Conservation (phyloP, 2,329 filamentous ascomycete genomes). For the Claviceps purpurea region DNA sequence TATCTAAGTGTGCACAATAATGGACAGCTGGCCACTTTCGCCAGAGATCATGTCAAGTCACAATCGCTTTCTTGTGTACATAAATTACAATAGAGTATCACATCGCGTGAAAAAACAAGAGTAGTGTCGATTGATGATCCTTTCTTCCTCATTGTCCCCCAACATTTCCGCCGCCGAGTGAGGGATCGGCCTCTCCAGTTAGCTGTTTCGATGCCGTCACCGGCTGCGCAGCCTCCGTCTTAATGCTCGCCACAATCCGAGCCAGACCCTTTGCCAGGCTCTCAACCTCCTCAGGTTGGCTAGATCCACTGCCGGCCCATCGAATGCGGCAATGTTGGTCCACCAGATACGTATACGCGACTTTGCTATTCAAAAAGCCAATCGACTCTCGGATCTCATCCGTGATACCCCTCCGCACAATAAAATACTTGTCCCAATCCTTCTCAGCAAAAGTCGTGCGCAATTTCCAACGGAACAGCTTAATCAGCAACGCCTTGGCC, state of each 20-base stretch:
- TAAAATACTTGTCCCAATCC: constrained; percentile 48
- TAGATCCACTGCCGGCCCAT: constrained; percentile 76
- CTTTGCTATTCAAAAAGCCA: constrained; percentile 72
- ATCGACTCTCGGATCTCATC: constrained; percentile 50
- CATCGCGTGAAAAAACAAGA: too few species aligned
- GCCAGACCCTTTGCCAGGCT: constrained; percentile 51
- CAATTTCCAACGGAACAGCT: constrained; percentile 41
- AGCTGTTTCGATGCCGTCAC: constrained; percentile 21
- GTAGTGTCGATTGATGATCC: too few species aligned
- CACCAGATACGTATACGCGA: constrained; percentile 86
- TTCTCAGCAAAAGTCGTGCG: constrained; percentile 33
- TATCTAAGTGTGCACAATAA: constrained; percentile 16
- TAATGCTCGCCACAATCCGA: constrained; percentile 47
- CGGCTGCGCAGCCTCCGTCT: constrained; percentile 21
- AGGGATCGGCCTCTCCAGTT: constrained; percentile 12
- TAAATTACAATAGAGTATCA: constrained; percentile 8
- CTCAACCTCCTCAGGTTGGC: constrained; percentile 51
- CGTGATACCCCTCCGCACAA: constrained; percentile 44
- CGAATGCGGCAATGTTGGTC: constrained; percentile 80
- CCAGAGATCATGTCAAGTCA: not conserved
- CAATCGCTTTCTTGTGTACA: not conserved
- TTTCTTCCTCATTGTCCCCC: too few species aligned
- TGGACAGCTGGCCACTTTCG: not conserved
- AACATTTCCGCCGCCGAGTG: too few species aligned
- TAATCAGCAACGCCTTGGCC: constrained; percentile 47